These are phyloP conservation scores for Carallia pectinifolia DNA, from an alignment of 345 rosid species.

Conservation along the genomic window DNA sequence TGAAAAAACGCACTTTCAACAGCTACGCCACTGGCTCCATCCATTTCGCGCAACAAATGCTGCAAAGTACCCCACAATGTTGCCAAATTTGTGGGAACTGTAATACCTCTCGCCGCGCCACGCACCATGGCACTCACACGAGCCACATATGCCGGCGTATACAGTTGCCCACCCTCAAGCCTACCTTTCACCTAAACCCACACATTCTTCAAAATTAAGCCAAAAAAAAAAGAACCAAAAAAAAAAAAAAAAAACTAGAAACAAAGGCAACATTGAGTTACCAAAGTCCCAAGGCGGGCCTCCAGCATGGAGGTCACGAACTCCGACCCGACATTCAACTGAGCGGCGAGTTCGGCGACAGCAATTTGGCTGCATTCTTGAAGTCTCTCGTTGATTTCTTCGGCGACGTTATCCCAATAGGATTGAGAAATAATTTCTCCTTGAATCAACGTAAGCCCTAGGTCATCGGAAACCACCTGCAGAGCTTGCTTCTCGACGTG, in stretches of 20 bases:
- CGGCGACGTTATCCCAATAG: constrained; percentile 90
- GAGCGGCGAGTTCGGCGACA: constrained; percentile 82
- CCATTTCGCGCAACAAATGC: constrained; percentile 82
- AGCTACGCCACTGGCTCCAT: constrained; percentile 81
- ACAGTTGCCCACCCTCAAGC: constrained; percentile 96
- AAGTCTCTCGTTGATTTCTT: constrained; percentile 94
- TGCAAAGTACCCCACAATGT: constrained; percentile 73
- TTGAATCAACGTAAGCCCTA: constrained; percentile 60
- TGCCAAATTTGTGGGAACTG: constrained; percentile 80
- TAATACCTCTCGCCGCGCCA: constrained; percentile 87
- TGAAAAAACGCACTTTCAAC: constrained; percentile 84
- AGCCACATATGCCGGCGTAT: constrained; percentile 92
- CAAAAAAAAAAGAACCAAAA: too few species aligned
- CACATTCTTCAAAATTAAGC: too few species aligned
- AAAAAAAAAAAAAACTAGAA: background rate
- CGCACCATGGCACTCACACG: constrained; percentile 94
- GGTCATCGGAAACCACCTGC: constrained; percentile 48
- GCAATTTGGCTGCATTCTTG: constrained; percentile 95
- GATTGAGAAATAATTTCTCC: constrained; percentile 90
- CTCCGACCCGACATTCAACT: constrained; percentile 84
- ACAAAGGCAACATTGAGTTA: constrained; percentile 26
- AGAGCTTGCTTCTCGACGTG: constrained; percentile 95
- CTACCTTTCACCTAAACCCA: constrained; percentile 76
- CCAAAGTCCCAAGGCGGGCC: constrained; percentile 89
- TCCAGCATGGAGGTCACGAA: constrained; percentile 75